Evolutionary conservation across 192 early-diverging fungal species (phyloP).

Genomic region (Chytriomyces sp.): DNA sequence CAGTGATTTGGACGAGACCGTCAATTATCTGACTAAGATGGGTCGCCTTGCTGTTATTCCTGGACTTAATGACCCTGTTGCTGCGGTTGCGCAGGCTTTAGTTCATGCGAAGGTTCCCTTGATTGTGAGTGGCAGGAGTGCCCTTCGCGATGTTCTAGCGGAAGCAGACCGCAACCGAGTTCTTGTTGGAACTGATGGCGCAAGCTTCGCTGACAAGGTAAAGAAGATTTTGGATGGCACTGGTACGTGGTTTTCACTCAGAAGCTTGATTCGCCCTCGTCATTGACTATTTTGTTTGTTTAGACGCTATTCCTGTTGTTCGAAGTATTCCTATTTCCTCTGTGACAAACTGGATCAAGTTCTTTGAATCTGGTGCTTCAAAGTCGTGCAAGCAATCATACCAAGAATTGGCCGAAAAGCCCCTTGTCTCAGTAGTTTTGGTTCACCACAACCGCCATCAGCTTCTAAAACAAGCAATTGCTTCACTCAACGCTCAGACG

Average conservation of each 20-base stretch:
- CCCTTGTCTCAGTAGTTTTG: constrained; percentile 42
- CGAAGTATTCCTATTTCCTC: background rate
- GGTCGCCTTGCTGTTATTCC: constrained; percentile 34
- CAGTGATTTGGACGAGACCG: constrained; percentile 15
- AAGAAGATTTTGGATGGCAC: background rate
- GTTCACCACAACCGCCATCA: constrained; percentile 46
- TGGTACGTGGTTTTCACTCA: background rate
- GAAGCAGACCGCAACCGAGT: constrained; percentile 17
- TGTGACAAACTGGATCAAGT: constrained; percentile 15
- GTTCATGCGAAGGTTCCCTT: constrained; percentile 29
- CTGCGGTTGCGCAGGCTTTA: constrained; percentile 24
- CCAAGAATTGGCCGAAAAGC: constrained; percentile 29
- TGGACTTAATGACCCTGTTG: constrained; percentile 30
- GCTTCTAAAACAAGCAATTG: constrained; percentile 43
- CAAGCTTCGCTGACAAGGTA: constrained; percentile 11
- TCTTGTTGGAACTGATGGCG: constrained; percentile 8
- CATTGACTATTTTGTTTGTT: background rate
- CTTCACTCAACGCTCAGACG: constrained; percentile 39
- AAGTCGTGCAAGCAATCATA: constrained; percentile 12
- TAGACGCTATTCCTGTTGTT: background rate
- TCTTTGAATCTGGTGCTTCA: background rate
- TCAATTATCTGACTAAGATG: constrained; percentile 17
- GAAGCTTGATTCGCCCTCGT: background rate
- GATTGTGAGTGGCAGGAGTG: constrained; percentile 20
- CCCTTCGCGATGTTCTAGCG: constrained; percentile 30